Evolutionary conservation across 2,329 filamentous ascomycete genomes (phyloP).

Genomic region (Beauveria pseudobassiana): DNA sequence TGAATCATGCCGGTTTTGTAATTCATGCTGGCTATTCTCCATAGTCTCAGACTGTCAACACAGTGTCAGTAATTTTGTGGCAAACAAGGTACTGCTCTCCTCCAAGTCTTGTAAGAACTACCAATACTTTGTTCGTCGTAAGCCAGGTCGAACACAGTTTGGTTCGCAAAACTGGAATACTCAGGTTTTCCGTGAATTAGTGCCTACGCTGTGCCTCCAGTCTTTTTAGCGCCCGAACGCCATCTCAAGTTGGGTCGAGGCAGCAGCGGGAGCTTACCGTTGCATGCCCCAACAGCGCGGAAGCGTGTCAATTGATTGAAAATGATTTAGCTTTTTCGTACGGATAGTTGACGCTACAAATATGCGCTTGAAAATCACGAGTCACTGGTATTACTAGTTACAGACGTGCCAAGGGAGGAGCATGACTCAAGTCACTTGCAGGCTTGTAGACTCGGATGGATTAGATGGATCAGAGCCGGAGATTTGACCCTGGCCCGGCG

Average conservation of each 20-base stretch:
- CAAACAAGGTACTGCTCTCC: too few species aligned
- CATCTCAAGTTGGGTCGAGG: constrained; percentile 2
- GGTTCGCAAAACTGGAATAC: too few species aligned
- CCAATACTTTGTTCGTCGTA: too few species aligned
- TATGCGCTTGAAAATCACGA: too few species aligned
- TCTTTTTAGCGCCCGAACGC: neutral
- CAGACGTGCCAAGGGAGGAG: neutral
- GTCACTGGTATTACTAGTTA: neutral
- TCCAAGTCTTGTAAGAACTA: too few species aligned
- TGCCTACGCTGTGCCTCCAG: neutral
- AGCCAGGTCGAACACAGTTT: too few species aligned
- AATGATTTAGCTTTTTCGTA: neutral
- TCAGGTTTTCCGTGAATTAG: too few species aligned
- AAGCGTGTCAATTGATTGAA: neutral
- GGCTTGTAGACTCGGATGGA: neutral
- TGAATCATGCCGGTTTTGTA: too few species aligned
- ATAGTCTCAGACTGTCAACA: too few species aligned
- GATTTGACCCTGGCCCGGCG: neutral
- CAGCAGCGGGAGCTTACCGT: neutral
- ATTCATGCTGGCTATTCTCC: too few species aligned
- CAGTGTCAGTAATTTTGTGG: too few species aligned
- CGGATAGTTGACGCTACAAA: too few species aligned
- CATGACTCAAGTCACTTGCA: neutral
- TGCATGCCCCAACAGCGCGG: neutral
- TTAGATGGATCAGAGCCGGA: neutral